Evolutionary conservation across 495 filamentous ascomycete species (phyloP).

Genomic region (Glonium stellatum): DNA sequence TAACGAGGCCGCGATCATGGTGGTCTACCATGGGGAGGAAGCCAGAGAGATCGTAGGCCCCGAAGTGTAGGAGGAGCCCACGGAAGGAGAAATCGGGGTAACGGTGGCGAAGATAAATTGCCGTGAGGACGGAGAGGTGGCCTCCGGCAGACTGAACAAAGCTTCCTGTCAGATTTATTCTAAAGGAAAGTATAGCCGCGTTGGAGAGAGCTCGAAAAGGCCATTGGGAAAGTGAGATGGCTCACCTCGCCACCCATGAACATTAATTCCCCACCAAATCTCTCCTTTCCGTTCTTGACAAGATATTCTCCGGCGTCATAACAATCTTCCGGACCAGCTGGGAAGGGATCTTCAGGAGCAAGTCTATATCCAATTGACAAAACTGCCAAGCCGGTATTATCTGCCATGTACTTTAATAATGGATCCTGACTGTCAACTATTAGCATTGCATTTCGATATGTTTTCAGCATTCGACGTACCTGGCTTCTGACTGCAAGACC

Average conservation of each 20-base stretch:
- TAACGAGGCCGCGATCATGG: slow-evolving; percentile 35
- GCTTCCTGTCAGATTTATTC: background rate
- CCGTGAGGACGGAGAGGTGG: slow-evolving; percentile 41
- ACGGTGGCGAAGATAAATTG: slow-evolving; percentile 41
- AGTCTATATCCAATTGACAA: slow-evolving; percentile 53
- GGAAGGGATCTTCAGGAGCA: slow-evolving; percentile 54
- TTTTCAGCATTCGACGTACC: slow-evolving; percentile 25
- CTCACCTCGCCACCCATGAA: slow-evolving; percentile 39
- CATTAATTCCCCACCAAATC: slow-evolving; percentile 38
- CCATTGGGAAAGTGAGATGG: background rate
- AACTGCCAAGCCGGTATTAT: slow-evolving; percentile 39
- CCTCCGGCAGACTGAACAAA: slow-evolving; percentile 41
- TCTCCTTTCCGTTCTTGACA: slow-evolving; percentile 40
- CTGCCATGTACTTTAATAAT: slow-evolving; percentile 39
- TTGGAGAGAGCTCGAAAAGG: background rate
- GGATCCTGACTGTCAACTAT: slow-evolving; percentile 33
- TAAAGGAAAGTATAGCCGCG: background rate
- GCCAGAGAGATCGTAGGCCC: slow-evolving; percentile 40
- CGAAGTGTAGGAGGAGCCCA: slow-evolving; percentile 45
- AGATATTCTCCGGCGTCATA: slow-evolving; percentile 48
- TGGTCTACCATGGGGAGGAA: slow-evolving; percentile 34
- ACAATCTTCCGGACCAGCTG: slow-evolving; percentile 47
- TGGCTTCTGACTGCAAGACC: slow-evolving; percentile 34
- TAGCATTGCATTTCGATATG: slow-evolving; percentile 6
- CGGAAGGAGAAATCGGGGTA: slow-evolving; percentile 36